Percentiles rank a stretch among this genome's conserved stretches.
phyloP scores from a whole-genome alignment of 495 filamentous ascomycete species.

The Penicillium macrosclerotiorum region DNA sequence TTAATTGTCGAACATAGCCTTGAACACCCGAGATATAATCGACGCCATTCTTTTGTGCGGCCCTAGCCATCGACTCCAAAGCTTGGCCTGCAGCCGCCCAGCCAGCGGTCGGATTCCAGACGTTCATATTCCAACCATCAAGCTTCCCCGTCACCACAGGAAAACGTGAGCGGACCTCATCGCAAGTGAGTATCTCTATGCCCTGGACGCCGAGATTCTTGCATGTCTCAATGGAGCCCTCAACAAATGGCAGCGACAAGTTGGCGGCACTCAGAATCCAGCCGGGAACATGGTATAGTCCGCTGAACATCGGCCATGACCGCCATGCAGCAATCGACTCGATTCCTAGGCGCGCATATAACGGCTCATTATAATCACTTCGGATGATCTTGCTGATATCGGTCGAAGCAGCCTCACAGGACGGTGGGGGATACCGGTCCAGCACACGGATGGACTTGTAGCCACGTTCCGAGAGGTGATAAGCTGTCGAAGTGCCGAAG shows the following conservation, averaged over 20 bases:
- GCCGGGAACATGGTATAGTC: slow-evolving; percentile 30
- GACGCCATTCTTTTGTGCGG: slow-evolving; percentile 22
- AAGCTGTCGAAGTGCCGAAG: slow-evolving; percentile 41
- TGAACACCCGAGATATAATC: slow-evolving; percentile 25
- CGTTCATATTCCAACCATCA: slow-evolving; percentile 27
- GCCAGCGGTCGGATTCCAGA: slow-evolving; percentile 32
- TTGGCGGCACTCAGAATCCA: slow-evolving; percentile 28
- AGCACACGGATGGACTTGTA: slow-evolving; percentile 25
- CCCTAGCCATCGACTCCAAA: slow-evolving; percentile 25
- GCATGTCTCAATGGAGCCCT: slow-evolving; percentile 23
- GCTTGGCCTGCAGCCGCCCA: slow-evolving; percentile 26
- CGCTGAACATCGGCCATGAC: slow-evolving; percentile 21
- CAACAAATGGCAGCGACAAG: slow-evolving; percentile 23
- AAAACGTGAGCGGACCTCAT: slow-evolving; percentile 17
- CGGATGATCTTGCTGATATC: slow-evolving; percentile 35
- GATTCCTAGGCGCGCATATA: slow-evolving; percentile 23
- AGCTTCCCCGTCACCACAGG: slow-evolving; percentile 25
- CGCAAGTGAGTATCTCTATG: slow-evolving; percentile 17
- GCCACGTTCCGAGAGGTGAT: slow-evolving; percentile 32
- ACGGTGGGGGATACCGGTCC: slow-evolving; percentile 33
- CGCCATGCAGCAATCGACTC: slow-evolving; percentile 22
- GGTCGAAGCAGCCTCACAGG: slow-evolving; percentile 21
- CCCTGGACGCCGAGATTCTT: slow-evolving; percentile 17
- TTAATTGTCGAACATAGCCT: slow-evolving; percentile 23
- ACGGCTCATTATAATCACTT: slow-evolving; percentile 27